These are phyloP conservation scores for Aureobasidium namibiae DNA, from an alignment of 2,329 filamentous ascomycete genomes.

Conservation along the genomic window DNA sequence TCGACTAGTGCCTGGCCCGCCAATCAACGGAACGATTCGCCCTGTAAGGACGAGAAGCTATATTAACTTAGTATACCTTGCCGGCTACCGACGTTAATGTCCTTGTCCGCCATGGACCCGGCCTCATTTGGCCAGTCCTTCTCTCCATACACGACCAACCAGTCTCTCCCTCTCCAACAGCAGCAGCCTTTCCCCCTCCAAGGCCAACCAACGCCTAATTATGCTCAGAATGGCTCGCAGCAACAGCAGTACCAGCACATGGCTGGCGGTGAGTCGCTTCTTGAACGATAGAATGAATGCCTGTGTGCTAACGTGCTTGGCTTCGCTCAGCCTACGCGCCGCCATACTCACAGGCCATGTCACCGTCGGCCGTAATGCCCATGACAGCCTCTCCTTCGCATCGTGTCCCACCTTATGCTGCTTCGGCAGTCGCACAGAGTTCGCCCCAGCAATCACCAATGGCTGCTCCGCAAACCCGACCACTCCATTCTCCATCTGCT, in stretches of 20 bases:
- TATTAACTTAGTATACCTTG: not conserved
- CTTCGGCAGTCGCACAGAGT: constrained; percentile 8
- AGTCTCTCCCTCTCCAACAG: constrained; percentile 42
- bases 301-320: not conserved
- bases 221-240: constrained; percentile 15
- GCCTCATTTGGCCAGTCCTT: constrained; percentile 7
- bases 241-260: constrained; percentile 18
- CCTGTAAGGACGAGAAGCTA: not conserved
- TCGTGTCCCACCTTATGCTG: constrained; percentile 16
- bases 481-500: constrained; percentile 18
- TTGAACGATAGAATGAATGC: not conserved
- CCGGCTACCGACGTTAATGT: constrained; percentile 8
- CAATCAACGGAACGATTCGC: not conserved
- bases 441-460: constrained; percentile 27
- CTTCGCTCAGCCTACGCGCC: constrained; percentile 21
- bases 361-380: constrained; percentile 15
- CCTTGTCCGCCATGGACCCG: not conserved
- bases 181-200: constrained; percentile 19
- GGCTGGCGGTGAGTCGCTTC: constrained; percentile 23
- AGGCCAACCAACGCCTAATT: not conserved
- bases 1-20: not conserved
- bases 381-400: constrained; percentile 9
- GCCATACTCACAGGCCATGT: constrained; percentile 30
- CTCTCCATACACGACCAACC: constrained; percentile 17
- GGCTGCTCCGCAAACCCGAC: constrained; percentile 26